Evolutionary conservation across 352 stramenopile species (phyloP).

Genomic region (Pythium sukuiense): DNA sequence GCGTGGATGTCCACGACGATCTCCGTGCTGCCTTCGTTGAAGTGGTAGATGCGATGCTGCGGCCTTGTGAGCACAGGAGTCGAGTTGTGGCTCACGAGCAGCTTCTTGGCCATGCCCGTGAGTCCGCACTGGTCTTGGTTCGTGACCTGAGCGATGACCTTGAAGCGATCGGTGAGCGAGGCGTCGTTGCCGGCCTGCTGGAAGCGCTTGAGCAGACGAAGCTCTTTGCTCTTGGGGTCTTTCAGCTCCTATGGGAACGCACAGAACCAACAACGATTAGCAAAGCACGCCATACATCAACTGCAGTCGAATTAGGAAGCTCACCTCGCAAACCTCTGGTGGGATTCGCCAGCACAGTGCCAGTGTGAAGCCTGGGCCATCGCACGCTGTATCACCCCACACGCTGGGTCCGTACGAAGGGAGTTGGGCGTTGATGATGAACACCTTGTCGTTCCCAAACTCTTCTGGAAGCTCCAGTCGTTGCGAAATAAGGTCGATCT

Average conservation of each 20-base stretch:
- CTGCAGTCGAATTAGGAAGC: background rate
- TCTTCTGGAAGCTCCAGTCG: constrained; percentile 64
- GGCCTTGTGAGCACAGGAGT: constrained; percentile 82
- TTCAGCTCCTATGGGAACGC: constrained; percentile 66
- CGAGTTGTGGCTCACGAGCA: constrained; percentile 77
- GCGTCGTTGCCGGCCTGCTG: constrained; percentile 61
- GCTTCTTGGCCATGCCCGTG: constrained; percentile 73
- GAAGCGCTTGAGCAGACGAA: constrained; percentile 74
- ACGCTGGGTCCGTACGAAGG: constrained; percentile 76
- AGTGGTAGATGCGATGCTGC: constrained; percentile 36
- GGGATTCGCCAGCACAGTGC: constrained; percentile 85
- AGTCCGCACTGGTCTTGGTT: constrained; percentile 84
- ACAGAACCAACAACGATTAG: too few species aligned
- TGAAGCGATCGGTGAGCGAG: constrained; percentile 79
- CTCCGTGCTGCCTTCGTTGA: too few species aligned
- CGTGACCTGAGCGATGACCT: constrained; percentile 83
- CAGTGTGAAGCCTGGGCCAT: constrained; percentile 74
- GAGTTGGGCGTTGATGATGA: constrained; percentile 84
- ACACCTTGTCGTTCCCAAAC: constrained; percentile 57
- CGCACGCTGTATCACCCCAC: constrained; percentile 60
- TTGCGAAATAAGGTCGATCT: constrained; percentile 76
- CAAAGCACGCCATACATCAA: background rate
- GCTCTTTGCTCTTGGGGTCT: constrained; percentile 50
- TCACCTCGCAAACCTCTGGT: constrained; percentile 53
- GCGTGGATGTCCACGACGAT: too few species aligned